phyloP scores from a whole-genome alignment of 1,284 basidiomycete species.

The Coniferiporia weirii region DNA sequence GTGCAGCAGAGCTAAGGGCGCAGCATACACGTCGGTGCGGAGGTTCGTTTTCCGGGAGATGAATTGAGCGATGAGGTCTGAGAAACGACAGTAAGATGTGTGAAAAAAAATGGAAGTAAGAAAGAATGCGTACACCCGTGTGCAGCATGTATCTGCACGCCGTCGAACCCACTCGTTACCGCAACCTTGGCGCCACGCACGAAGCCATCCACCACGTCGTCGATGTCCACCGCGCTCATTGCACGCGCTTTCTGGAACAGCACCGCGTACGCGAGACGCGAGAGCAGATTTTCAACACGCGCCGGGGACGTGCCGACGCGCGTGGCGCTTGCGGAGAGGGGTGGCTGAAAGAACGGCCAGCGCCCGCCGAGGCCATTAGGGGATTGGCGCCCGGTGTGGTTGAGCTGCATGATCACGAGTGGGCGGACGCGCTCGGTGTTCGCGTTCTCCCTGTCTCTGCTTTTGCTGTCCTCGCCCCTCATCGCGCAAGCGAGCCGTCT shows the following conservation, averaged over 20 bases:
- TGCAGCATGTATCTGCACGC: slow-evolving; percentile 82
- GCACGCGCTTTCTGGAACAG: slow-evolving; percentile 62
- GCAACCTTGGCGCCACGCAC: slow-evolving; percentile 67
- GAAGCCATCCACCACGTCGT: slow-evolving; percentile 61
- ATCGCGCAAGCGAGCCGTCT: slow-evolving; percentile 45
- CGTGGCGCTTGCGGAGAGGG: slow-evolving; percentile 72
- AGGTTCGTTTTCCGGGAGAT: slow-evolving; percentile 76
- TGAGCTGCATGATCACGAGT: slow-evolving; percentile 78
- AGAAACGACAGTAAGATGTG: too few relatives aligned
- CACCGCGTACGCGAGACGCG: slow-evolving; percentile 41
- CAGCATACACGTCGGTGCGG: slow-evolving; percentile 59
- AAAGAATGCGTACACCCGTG: slow-evolving; percentile 70
- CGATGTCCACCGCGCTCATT: slow-evolving; percentile 60
- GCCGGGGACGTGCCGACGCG: slow-evolving; percentile 40
- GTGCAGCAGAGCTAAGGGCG: slow-evolving; percentile 56
- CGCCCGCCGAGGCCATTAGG: slow-evolving; percentile 69
- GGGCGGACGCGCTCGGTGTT: slow-evolving; percentile 16
- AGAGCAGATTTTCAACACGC: slow-evolving; percentile 30
- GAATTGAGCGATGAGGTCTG: slow-evolving; percentile 83
- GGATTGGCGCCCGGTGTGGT: slow-evolving; percentile 85
- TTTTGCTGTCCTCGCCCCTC: slow-evolving; percentile 32
- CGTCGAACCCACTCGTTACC: slow-evolving; percentile 76
- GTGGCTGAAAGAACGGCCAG: slow-evolving; percentile 37
- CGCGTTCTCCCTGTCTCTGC: background rate
- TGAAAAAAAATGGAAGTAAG: background rate